Percentiles rank a stretch among this genome's conserved stretches.
Evolutionary conservation across 306 rosid genomes (phyloP).

Genomic region (Canavalia gladiata): DNA sequence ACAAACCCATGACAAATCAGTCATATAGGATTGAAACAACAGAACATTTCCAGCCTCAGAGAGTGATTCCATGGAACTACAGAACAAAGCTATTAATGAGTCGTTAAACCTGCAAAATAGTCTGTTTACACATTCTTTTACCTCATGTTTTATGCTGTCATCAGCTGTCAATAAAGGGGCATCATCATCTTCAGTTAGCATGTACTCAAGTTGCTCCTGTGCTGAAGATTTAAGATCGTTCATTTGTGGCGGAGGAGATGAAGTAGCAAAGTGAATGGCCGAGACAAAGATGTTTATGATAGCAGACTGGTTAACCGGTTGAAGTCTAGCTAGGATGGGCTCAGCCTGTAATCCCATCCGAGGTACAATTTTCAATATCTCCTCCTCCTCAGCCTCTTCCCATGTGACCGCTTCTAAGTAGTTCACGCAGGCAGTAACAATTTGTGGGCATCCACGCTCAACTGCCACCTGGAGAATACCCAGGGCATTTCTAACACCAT

Average conservation of each 20-base stretch:
- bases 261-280: conserved; percentile 78
- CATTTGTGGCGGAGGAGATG: conserved; percentile 69
- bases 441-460: conserved; percentile 78
- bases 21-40: conserved; percentile 64
- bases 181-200: conserved; percentile 95
- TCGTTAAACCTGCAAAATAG: conserved; percentile 66
- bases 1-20: conserved; percentile 87
- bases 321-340: conserved; percentile 91
- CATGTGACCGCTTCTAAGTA: conserved; percentile 94
- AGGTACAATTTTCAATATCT: conserved; percentile 81
- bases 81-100: conserved; percentile 57
- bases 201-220: conserved; percentile 94
- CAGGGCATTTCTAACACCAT: conserved; percentile 82
- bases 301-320: conserved; percentile 76
- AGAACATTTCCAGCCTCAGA: conserved; percentile 59
- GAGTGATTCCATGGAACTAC: conserved; percentile 63
- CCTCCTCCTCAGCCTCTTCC: conserved; percentile 98
- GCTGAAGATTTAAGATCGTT: conserved; percentile 87
- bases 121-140: conserved; percentile 72
- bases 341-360: conserved; percentile 74
- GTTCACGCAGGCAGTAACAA: conserved; percentile 73
- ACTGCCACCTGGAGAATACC: conserved; percentile 86
- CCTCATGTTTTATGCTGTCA: conserved; percentile 69
- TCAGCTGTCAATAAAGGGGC: conserved; percentile 75
- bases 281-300: conserved; percentile 70